Conservation (phyloP, 352 stramenopile genomes). For the Aphanomyces astaci region DNA sequence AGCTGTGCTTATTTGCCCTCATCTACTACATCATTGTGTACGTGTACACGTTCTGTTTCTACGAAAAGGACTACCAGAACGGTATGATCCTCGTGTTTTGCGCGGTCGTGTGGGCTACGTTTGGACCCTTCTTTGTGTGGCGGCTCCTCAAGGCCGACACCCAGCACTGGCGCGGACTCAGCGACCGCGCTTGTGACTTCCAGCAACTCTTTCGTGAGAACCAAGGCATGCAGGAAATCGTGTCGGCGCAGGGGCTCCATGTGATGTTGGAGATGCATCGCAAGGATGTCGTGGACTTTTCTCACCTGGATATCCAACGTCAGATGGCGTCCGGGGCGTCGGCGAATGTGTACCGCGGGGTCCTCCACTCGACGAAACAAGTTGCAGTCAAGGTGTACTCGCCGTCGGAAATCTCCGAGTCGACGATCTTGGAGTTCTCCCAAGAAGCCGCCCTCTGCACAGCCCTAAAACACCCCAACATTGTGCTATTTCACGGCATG, state of each 20-base stretch:
- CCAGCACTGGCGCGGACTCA: conserved; percentile 29
- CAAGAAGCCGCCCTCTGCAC: conserved; percentile 45
- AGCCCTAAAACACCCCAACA: conserved; percentile 46
- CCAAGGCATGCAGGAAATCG: conserved; percentile 24
- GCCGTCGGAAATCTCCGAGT: conserved; percentile 40
- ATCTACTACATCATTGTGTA: conserved; percentile 24
- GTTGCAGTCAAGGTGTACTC: conserved; percentile 65
- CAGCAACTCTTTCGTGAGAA: conserved; percentile 19
- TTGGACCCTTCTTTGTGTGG: conserved; percentile 27
- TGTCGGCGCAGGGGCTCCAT: conserved; percentile 40
- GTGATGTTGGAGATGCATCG: conserved; percentile 64
- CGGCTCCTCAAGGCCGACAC: conserved; percentile 30
- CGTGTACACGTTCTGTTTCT: conserved; percentile 19
- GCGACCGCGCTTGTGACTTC: conserved; percentile 15
- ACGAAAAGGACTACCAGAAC: neutral
- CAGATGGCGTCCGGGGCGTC: conserved; percentile 42
- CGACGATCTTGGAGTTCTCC: conserved; percentile 47
- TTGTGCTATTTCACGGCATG: conserved; percentile 37
- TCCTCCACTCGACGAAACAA: conserved; percentile 28
- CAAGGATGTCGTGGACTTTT: conserved; percentile 72
- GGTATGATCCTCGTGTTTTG: conserved; percentile 13
- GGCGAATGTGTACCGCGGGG: conserved; percentile 42
- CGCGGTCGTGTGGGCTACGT: conserved; percentile 13
- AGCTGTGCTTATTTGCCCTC: conserved; percentile 24
- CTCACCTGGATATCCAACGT: conserved; percentile 44